These are phyloP conservation scores for Sordariomycetes sp. DNA, from an alignment of 2,329 filamentous ascomycete species.

Conservation along the genomic window DNA sequence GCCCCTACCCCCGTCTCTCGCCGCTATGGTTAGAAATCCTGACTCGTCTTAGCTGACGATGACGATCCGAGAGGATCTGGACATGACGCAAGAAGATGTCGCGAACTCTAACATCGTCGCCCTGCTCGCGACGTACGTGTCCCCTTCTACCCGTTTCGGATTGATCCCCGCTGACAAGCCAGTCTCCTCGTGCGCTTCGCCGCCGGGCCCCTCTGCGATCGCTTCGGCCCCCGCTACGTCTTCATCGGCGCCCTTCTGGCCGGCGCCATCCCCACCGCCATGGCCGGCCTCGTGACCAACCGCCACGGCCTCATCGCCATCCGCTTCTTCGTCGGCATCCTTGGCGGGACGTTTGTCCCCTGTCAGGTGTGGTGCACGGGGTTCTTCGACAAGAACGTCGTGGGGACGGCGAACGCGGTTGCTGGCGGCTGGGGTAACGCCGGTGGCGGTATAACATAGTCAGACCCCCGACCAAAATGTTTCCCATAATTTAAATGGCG, in stretches of 20 bases:
- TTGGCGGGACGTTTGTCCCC: slow-evolving; percentile 67
- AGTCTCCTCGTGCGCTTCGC: slow-evolving; percentile 63
- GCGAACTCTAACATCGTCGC: slow-evolving; percentile 88
- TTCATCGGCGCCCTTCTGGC: slow-evolving; percentile 67
- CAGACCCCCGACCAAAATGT: not conserved
- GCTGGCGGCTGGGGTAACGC: slow-evolving; percentile 78
- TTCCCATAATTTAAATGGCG: not conserved
- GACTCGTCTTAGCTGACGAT: slow-evolving; percentile 1
- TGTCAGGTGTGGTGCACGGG: slow-evolving; percentile 89
- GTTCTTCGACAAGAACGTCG: slow-evolving; percentile 86
- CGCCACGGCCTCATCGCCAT: slow-evolving; percentile 55
- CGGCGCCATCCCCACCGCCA: slow-evolving; percentile 68
- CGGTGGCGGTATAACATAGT: slow-evolving; percentile 66
- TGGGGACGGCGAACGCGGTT: slow-evolving; percentile 78
- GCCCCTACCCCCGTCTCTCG: no score
- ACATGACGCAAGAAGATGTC: slow-evolving; percentile 56
- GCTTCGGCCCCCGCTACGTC: slow-evolving; percentile 66
- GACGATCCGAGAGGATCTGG: slow-evolving; percentile 43
- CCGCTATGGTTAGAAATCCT: not conserved
- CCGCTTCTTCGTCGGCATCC: slow-evolving; percentile 70
- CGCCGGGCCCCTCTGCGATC: slow-evolving; percentile 75
- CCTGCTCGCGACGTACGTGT: slow-evolving; percentile 30
- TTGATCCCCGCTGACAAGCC: not conserved
- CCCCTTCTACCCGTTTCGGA: not conserved
- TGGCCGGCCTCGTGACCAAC: slow-evolving; percentile 60